Conservation (phyloP, 768 basidiomycete genomes). For the Lyophyllum atratum region DNA sequence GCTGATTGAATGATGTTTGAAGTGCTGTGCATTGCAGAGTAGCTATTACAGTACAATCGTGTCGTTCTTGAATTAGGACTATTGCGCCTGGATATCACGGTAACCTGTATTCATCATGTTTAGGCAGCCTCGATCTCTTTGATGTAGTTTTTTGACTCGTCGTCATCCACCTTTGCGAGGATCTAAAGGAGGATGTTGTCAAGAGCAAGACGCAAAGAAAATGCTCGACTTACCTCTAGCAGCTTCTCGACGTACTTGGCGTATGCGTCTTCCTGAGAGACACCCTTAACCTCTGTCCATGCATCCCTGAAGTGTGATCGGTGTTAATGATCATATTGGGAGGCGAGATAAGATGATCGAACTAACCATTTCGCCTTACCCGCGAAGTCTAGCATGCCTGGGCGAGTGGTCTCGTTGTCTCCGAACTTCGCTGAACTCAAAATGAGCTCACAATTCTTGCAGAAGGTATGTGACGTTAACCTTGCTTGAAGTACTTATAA, state of each 20-base stretch:
- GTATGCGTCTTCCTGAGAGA: slow-evolving; percentile 69
- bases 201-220: neutral
- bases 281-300: slow-evolving; percentile 77
- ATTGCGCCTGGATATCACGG: neutral
- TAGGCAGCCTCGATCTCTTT: slow-evolving; percentile 60
- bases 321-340: neutral
- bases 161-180: slow-evolving; percentile 51
- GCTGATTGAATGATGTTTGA: neutral
- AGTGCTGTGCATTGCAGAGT: slow-evolving; percentile 1
- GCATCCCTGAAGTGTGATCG: slow-evolving; percentile 65
- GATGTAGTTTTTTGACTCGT: slow-evolving; percentile 56
- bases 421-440: slow-evolving; percentile 63
- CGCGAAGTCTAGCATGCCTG: slow-evolving; percentile 81
- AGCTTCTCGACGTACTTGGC: slow-evolving; percentile 77
- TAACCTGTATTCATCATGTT: slow-evolving; percentile 2
- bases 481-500: slow-evolving; percentile 95
- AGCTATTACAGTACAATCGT: neutral
- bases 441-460: neutral
- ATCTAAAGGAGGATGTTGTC: slow-evolving; percentile 44
- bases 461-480: slow-evolving; percentile 33
- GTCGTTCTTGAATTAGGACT: neutral
- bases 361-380: slow-evolving; percentile 90
- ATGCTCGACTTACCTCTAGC: slow-evolving; percentile 50
- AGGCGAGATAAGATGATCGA: slow-evolving; percentile 16
- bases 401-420: slow-evolving; percentile 62